phyloP scores from a whole-genome alignment of 441 rosid species.

The Dalechampia spathulata region DNA sequence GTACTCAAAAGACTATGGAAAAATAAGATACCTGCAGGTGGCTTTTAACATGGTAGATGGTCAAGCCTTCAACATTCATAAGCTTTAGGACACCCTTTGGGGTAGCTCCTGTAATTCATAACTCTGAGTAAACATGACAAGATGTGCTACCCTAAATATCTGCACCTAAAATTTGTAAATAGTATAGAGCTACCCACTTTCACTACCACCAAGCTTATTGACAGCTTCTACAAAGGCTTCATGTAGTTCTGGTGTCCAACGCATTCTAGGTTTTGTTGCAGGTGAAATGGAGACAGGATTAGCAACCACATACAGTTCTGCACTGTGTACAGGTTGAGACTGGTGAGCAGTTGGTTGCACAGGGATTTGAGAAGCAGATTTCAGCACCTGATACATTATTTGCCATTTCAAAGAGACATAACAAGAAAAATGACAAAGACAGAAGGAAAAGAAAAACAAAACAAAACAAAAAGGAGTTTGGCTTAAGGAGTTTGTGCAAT shows the following conservation, averaged over 20 bases:
- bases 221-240: constrained; percentile 69
- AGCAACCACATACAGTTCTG: constrained; percentile 33
- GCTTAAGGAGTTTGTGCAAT: no score
- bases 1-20: background rate
- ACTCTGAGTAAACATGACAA: constrained; percentile 14
- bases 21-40: constrained; percentile 63
- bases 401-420: no score
- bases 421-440: constrained; percentile 1
- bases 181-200: constrained; percentile 44
- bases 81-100: constrained; percentile 82
- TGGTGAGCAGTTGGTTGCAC: constrained; percentile 31
- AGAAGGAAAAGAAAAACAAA: background rate
- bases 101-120: constrained; percentile 67
- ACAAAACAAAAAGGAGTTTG: no score
- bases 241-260: constrained; percentile 95
- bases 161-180: constrained; percentile 1
- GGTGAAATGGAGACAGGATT: constrained; percentile 30
- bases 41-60: constrained; percentile 95
- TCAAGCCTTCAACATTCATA: constrained; percentile 64
- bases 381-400: constrained; percentile 23
- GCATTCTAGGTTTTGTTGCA: constrained; percentile 64
- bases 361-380: constrained; percentile 23
- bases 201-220: constrained; percentile 75
- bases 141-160: constrained; percentile 2
- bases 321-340: constrained; percentile 27